Evolutionary conservation across 768 basidiomycete species (phyloP), one percentile per base, ranked within the genome.

Genomic region (Leccinellum albellum): DNA sequence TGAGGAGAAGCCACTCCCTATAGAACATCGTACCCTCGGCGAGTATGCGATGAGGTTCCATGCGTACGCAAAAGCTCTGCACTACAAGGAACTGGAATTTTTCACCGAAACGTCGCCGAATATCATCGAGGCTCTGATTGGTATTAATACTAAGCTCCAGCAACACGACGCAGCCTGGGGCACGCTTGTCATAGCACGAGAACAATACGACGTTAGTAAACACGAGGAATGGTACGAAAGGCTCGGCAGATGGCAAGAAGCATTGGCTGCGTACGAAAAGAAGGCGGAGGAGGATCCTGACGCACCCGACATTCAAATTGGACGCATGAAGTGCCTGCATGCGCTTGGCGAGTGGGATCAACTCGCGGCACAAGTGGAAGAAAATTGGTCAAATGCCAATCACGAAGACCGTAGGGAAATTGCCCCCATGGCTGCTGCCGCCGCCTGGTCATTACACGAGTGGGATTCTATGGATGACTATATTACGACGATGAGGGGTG

Each of bases 401-500:
- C 81, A 87, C 56, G 94, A 97, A 52, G 87, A 94, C 61, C 86
- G 89, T 49, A 82, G 88, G 51, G 88, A 91, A 72, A 97, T 98
- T 61, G 94, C 97, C 0, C 95, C 97, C 0, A 88, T 99, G 79
- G 97, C 96, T 0, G 92, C 97, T 1, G 95, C 96, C 0, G 96
- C 97, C 1, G 92, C 94, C 2, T 99, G 97, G 96, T 93, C 93
- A 2, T 75, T 98, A 55, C 87, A 89, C 61, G 95, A 98, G 64
- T 99, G 97, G 97, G 94, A 98, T 64, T 82, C 87, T 3, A 99
- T 99, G 97, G 97, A 98, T 46, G 87, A 94, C 64, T 98, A 97
- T 70, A 96, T 99, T 54, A 79, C 82, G 5, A 90, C 89, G 3
- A 96, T 99, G 92, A 92, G 91, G 69, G 74, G 79, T 24, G 96